Evolutionary conservation across 192 early-diverging fungal species (phyloP), one percentile per base, ranked within the genome.

Genomic region (Coemansia nantahalensis): DNA sequence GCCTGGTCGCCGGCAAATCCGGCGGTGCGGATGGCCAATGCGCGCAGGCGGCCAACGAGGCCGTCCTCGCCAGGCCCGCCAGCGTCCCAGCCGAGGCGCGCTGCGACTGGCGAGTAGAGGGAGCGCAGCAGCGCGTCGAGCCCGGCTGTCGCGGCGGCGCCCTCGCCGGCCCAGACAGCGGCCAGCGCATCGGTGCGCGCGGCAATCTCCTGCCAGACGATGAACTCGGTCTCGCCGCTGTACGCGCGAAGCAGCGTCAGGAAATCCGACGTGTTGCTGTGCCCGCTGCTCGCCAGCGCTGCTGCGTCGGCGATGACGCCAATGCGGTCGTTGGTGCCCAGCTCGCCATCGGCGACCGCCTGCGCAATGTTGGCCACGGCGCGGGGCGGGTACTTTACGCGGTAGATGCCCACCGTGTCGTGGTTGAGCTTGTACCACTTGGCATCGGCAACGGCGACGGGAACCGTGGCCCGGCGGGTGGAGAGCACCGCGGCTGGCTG

Each of bases 391-490:
- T 90, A 90, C 17, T 85, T 80, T 2, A 95, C 93, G 22, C 96
- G 85, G 79, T 88, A 98, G 46, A 98, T 79, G 6, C 90, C 88
- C 24, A 82, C 87, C 35, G 84, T 83, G 45, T 78, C 78, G 34
- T 77, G 66, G 80, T 98, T 98, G 50, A 98, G 79, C 78, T 95
- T 95, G 75, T 82, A 90, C 62, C 84, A 86, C 4, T 77, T 46
- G 26, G 54, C 67, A 22, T 62, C 62, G 15, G 81, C 39, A 12
- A 39, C 41, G 2, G 71, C 52, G 11, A 63, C 56, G 14, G 43
- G 45, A 18, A 69, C 69, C 0, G 54, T 34, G 24, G 45, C 69
- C 15, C 64, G 39, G 34, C 77, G 66, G 31, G 31, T 9, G 8
- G 71, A 3, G 67, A 36, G 33, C 12, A 39, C 23, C 5, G 22